Conservation (phyloP, 495 filamentous ascomycete genomes). For the Aspergillus campestris region DNA sequence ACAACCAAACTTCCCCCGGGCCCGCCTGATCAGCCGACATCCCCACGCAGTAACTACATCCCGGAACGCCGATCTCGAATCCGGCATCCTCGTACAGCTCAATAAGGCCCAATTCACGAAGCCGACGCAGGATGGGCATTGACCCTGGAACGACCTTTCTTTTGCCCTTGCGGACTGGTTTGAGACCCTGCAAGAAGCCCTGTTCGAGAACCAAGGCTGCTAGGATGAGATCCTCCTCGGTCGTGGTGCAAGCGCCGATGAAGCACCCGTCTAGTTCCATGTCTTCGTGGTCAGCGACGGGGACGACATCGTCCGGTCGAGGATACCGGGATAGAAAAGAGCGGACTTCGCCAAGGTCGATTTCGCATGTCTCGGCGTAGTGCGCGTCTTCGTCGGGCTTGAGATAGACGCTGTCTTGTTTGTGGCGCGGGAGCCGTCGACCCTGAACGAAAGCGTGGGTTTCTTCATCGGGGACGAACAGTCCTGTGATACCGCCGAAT, state of each 20-base stretch:
- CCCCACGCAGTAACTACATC: constrained; percentile 41
- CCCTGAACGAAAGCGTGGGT: constrained; percentile 25
- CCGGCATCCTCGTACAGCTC: constrained; percentile 33
- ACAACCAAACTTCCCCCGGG: constrained; percentile 37
- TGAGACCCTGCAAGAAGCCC: constrained; percentile 23
- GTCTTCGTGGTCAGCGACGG: constrained; percentile 20
- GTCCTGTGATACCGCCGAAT: constrained; percentile 37
- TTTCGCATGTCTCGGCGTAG: constrained; percentile 27
- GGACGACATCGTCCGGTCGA: constrained; percentile 38
- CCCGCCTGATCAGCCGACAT: constrained; percentile 34
- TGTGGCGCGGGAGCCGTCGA: constrained; percentile 23
- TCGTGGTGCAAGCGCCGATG: constrained; percentile 43
- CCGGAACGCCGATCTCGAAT: constrained; percentile 33
- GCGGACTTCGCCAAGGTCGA: constrained; percentile 30
- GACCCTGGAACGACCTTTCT: constrained; percentile 34
- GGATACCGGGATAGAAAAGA: constrained; percentile 34
- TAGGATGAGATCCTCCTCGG: constrained; percentile 39
- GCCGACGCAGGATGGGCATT: constrained; percentile 23
- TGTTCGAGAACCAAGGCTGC: constrained; percentile 30
- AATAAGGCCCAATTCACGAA: constrained; percentile 24
- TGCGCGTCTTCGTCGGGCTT: constrained; percentile 27
- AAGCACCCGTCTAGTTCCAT: constrained; percentile 37
- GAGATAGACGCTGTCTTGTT: constrained; percentile 23
- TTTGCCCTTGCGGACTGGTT: constrained; percentile 21
- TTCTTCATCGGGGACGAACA: constrained; percentile 31